These are phyloP conservation scores for Aspergillus sp. DNA, from an alignment of 2,329 filamentous ascomycete genomes.

Conservation along the genomic window DNA sequence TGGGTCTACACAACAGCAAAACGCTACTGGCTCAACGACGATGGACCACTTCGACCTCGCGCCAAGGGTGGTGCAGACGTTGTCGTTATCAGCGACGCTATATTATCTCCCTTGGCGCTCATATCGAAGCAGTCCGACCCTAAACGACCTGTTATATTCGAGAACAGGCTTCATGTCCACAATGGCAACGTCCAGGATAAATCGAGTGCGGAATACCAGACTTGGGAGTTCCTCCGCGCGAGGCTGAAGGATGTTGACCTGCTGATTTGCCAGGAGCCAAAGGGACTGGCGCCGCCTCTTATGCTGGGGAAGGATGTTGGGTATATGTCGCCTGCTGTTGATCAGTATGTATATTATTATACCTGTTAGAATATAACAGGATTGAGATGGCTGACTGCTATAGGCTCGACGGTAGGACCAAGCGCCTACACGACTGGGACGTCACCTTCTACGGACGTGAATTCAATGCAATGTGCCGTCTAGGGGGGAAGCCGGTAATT, in stretches of 20 bases:
- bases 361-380: too few species aligned
- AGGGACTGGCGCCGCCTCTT: conserved; percentile 66
- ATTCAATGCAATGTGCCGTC: conserved; percentile 8
- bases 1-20: background rate
- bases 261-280: conserved; percentile 77
- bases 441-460: conserved; percentile 12
- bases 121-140: background rate
- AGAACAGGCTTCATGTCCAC: background rate
- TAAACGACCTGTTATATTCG: background rate
- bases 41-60: conserved; percentile 63
- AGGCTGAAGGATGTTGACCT: conserved; percentile 70
- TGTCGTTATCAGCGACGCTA: conserved; percentile 74
- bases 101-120: conserved; percentile 70
- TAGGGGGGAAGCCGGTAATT: background rate
- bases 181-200: conserved; percentile 20
- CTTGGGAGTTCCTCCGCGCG: conserved; percentile 72
- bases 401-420: conserved; percentile 59
- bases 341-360: background rate
- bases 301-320: conserved; percentile 65
- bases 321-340: conserved; percentile 42
- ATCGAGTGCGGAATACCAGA: conserved; percentile 65
- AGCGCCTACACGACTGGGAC: conserved; percentile 61
- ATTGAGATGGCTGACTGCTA: too few species aligned
- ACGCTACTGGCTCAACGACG: conserved; percentile 68
- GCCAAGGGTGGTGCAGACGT: conserved; percentile 71